Percentiles rank a stretch among this genome's conserved stretches.
Evolutionary conservation across 1,284 basidiomycete species (phyloP).

Genomic region (Marasmius sp.): DNA sequence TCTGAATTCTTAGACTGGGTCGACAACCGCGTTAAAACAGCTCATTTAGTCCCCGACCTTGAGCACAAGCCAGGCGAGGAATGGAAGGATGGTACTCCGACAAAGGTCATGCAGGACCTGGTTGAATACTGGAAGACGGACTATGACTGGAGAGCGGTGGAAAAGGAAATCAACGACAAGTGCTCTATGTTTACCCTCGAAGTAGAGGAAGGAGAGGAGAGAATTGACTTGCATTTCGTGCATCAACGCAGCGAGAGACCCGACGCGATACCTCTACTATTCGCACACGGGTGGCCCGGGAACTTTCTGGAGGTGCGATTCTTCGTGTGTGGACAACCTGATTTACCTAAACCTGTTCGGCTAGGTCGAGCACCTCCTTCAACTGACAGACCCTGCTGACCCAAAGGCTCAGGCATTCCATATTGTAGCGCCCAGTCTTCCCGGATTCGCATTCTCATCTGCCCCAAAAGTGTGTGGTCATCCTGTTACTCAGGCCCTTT

Average conservation of each 20-base stretch:
- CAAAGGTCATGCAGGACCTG: conserved; percentile 32
- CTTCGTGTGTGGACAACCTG: conserved; percentile 24
- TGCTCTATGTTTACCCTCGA: conserved; percentile 39
- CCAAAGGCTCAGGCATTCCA: conserved; percentile 38
- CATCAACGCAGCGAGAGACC: conserved; percentile 36
- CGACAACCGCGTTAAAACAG: conserved; percentile 26
- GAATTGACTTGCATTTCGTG: conserved; percentile 43
- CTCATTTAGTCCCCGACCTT: conserved; percentile 37
- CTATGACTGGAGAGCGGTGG: conserved; percentile 41
- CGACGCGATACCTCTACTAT: conserved; percentile 41
- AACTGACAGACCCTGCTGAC: conserved; percentile 23
- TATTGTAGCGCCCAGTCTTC: conserved; percentile 44
- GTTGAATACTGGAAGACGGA: conserved; percentile 35
- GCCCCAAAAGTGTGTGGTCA: conserved; percentile 29
- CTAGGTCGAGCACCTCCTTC: conserved; percentile 26
- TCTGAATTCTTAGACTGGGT: conserved; percentile 33
- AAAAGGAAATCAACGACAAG: conserved; percentile 35
- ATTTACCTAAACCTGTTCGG: conserved; percentile 22
- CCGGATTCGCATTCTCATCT: conserved; percentile 36
- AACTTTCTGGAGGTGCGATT: conserved; percentile 39
- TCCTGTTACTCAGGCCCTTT: neutral
- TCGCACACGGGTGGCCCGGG: conserved; percentile 51
- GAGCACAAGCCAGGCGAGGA: conserved; percentile 32
- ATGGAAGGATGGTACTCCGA: conserved; percentile 42
- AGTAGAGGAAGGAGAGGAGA: conserved; percentile 34